Evolutionary conservation across 768 basidiomycete species (phyloP).

Genomic region (Leucocoprinus sp.): DNA sequence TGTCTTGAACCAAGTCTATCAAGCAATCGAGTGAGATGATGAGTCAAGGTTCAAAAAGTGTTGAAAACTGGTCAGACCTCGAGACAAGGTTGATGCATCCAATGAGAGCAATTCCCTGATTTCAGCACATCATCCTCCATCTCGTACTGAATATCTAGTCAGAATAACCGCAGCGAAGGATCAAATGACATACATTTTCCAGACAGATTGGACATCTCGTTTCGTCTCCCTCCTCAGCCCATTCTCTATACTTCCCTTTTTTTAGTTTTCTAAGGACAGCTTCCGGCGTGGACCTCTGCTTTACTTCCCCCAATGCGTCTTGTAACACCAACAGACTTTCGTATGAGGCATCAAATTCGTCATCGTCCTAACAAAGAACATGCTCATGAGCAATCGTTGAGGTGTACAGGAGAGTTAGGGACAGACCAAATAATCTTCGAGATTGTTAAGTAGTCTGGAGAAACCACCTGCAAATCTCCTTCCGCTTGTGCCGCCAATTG

Average conservation of each 20-base stretch:
- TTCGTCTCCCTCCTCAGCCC: constrained; percentile 28
- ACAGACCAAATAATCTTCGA: constrained; percentile 37
- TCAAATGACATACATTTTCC: constrained; percentile 56
- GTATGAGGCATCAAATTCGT: constrained; percentile 70
- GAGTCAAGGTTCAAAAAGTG: neutral
- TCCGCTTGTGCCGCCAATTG: neutral
- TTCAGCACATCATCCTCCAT: constrained; percentile 56
- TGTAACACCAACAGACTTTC: constrained; percentile 57
- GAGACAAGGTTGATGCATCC: constrained; percentile 72
- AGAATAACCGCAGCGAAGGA: neutral
- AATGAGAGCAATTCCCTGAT: constrained; percentile 65
- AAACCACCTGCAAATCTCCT: constrained; percentile 6
- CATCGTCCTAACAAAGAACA: constrained; percentile 45
- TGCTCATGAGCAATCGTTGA: neutral
- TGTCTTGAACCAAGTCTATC: constrained; percentile 71
- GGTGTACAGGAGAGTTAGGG: neutral
- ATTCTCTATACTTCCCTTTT: constrained; percentile 12
- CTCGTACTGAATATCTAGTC: constrained; percentile 41
- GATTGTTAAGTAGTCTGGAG: constrained; percentile 11
- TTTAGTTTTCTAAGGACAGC: constrained; percentile 46
- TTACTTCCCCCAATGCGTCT: constrained; percentile 58
- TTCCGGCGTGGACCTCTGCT: constrained; percentile 54
- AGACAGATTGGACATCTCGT: constrained; percentile 77
- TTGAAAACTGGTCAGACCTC: constrained; percentile 41
- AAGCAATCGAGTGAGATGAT: neutral